Conservation (phyloP, 202 grass and related monocot species). For the Hordeum pubiflorum region DNA sequence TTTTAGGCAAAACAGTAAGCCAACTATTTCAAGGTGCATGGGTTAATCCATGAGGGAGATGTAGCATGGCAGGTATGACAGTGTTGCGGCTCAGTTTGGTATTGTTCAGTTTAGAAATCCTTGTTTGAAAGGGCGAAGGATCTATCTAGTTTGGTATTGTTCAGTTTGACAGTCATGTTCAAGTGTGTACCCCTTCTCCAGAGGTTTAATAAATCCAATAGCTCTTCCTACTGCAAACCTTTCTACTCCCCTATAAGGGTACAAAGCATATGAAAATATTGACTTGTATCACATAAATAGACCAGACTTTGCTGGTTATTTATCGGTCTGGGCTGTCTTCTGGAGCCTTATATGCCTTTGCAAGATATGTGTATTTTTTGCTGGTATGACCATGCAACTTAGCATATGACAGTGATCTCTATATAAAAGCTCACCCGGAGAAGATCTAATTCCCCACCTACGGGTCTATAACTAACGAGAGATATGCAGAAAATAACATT, state of each 20-base stretch:
- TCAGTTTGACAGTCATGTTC: neutral
- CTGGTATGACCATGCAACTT: neutral
- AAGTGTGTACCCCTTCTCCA: neutral
- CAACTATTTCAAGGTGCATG: conserved; percentile 56
- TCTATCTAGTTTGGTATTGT: conserved; percentile 3
- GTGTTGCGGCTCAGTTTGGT: neutral
- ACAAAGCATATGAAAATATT: neutral
- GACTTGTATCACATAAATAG: neutral
- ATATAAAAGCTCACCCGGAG: neutral
- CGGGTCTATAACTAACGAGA: too few species aligned
- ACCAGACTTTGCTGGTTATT: neutral
- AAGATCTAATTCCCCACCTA: too few species aligned
- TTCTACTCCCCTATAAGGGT: neutral
- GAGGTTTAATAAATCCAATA: neutral
- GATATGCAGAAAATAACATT: too few species aligned
- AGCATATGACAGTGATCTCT: neutral
- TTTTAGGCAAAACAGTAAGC: conserved; percentile 54
- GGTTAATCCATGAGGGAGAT: conserved; percentile 23
- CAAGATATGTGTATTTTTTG: neutral
- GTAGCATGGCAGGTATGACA: neutral
- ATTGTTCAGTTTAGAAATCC: neutral
- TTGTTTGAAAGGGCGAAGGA: neutral
- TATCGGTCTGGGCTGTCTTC: neutral
- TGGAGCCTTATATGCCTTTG: neutral
- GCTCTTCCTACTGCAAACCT: neutral